A percentile compares a stretch with the other conserved stretches of the same genome.
Evolutionary conservation across 768 basidiomycete species (phyloP).

Genomic region (Steccherinum ochraceum): DNA sequence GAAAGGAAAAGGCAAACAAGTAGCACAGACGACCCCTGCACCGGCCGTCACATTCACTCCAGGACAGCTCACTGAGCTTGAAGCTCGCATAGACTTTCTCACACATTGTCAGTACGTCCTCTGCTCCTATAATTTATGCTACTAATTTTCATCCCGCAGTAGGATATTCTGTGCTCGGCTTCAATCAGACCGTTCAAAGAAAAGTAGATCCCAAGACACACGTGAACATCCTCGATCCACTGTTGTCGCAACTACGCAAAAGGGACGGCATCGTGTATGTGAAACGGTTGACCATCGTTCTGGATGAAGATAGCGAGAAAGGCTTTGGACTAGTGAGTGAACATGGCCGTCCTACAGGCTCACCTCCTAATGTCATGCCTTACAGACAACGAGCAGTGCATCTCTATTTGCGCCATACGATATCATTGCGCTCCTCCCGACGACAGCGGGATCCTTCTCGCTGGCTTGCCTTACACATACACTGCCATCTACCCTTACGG

Average conservation of each 20-base stretch:
- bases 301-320: slow-evolving; percentile 82
- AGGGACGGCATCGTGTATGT: slow-evolving; percentile 59
- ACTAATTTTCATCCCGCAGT: slow-evolving; percentile 39
- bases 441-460: slow-evolving; percentile 66
- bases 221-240: slow-evolving; percentile 51
- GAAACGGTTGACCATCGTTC: slow-evolving; percentile 72
- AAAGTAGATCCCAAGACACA: slow-evolving; percentile 69
- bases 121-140: not conserved
- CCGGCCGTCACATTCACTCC: slow-evolving; percentile 35
- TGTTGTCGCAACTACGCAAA: slow-evolving; percentile 55
- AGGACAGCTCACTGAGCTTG: slow-evolving; percentile 51
- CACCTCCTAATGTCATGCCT: not conserved
- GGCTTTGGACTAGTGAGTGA: slow-evolving; percentile 71
- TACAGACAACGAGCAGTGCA: slow-evolving; percentile 66
- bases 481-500: slow-evolving; percentile 66
- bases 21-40: slow-evolving; percentile 14
- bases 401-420: slow-evolving; percentile 63
- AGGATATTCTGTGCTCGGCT: slow-evolving; percentile 78
- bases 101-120: slow-evolving; percentile 53
- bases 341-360: not conserved
- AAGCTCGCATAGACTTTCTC: slow-evolving; percentile 61
- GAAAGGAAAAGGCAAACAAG: slow-evolving; percentile 56
- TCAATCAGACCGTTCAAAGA: slow-evolving; percentile 67
- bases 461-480: slow-evolving; percentile 77
- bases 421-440: slow-evolving; percentile 69